Evolutionary conservation across 1,284 basidiomycete genomes (phyloP), one percentile per base, ranked within the genome.

Genomic region (Malassezia caprae): DNA sequence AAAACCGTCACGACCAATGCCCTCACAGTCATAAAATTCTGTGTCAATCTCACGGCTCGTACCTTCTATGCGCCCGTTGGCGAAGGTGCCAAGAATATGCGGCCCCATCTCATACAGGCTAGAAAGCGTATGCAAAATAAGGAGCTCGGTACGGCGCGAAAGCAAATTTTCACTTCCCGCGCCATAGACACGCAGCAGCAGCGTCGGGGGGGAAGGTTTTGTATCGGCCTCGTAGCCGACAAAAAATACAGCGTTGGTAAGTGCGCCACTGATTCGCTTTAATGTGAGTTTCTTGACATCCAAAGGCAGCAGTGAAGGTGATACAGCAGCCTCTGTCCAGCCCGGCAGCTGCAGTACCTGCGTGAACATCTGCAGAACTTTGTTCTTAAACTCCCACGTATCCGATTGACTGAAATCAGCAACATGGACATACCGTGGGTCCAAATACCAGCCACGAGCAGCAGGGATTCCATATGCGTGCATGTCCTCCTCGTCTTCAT

Each of bases 21-120:
- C 60, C 15, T 67, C 67, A 56, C 69, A 71, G 17, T 69, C 62
- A 54, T 69, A 73, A 43, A 65, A 72, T 45, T 72, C 67, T 58
- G 46, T 10, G 27, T 45, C 28, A 45, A 15, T 23, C n/a, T 21
- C n/a, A 6, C n/a, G 7, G 7, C 6, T 46, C 56, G 28, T 26
- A 58, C 56, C 58, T 46, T 73, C 71, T 32, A 73, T 68, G 24
- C 71, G 61, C 28, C 71, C 71, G 34, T 73, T 73, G 30, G 67
- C 69, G 57, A 73, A 73, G 1, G 71, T 73, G 37, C 71, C 71
- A 17, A 73, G 61, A 15, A 73, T 73, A 52, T 72, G 71, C 3
- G 71, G 71, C 31, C 71, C 71, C 28, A 73, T 73, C 45, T 72
- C 68, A 56, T 73, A 73, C 13, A 73, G 60, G 46, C 66, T 69